Evolutionary conservation across 306 rosid genomes (phyloP), one percentile per base, ranked within the genome.

Genomic region (Abrus precatorius): DNA sequence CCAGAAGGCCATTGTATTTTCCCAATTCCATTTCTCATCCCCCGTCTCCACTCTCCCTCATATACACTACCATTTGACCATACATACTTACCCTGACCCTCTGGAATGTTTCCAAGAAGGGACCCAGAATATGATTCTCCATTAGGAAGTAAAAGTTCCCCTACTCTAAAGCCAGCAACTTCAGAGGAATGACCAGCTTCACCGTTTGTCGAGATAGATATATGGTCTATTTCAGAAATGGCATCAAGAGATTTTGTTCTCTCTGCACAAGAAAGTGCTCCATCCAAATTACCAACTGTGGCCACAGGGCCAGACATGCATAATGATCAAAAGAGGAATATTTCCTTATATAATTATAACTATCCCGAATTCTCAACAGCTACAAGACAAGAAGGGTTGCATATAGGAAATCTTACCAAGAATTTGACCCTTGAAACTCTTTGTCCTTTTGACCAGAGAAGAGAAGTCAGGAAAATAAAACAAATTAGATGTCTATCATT

Each of bases 271-370:
- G 87, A 55, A 84, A 70, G 81, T 79, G 84, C 86, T 89, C 87
- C 91, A 80, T 79, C 92, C 86, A 78, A 84, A 49, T 71, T 87
- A 78, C 62, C 94, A 85, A 62, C 91, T 67, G 77, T 87, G 92
- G 92, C 94, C 93, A 75, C 98, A 81, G 87, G 91, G 97, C 90
- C 90, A 95, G 99, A 95, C 99, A 95, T 95, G 97, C 98, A 95
- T 83, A 91, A 93, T 88, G 88, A 74, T 78, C 84, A 79, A 86
- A 87, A 86, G 86, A 86, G 86, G 76, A 77, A 74, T 79, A 48
- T 50, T 78, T 81, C 88, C 89, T 85, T 83, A 81, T 44, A 80
- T 83, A 79, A 80, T 78, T 83, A 78, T 38, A 84, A 77, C 74
- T 59, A 75, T 64, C 68, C 80, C 73, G 2, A 79, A 75, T 79